A percentile compares a stretch with the other conserved stretches of the same genome.
phyloP scores from a whole-genome alignment of 768 basidiomycete species.

The Kwoniella dejecticola region DNA sequence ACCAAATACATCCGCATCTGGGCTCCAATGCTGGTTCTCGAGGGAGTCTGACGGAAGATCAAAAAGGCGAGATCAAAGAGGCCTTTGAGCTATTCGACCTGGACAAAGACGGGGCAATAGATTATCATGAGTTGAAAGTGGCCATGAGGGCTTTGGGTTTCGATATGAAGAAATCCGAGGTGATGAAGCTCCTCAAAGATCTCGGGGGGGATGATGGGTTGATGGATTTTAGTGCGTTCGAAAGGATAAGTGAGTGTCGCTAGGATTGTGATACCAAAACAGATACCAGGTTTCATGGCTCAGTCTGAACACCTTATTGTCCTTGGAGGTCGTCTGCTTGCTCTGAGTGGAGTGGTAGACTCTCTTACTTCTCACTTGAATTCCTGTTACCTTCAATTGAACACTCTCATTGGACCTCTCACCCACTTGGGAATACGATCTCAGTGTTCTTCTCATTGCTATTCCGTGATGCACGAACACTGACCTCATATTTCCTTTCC shows the following conservation, averaged over 20 bases:
- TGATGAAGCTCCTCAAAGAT: slow-evolving; percentile 88
- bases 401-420: too few species aligned
- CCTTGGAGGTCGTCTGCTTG: too few species aligned
- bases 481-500: not conserved
- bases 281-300: not conserved
- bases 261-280: not conserved
- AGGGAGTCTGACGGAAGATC: slow-evolving; percentile 53
- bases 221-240: slow-evolving; percentile 92
- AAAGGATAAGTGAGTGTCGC: slow-evolving; percentile 75
- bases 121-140: slow-evolving; percentile 99
- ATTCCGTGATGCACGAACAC: too few species aligned
- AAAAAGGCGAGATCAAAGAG: slow-evolving; percentile 93
- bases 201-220: slow-evolving; percentile 66
- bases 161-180: slow-evolving; percentile 97
- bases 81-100: slow-evolving; percentile 99
- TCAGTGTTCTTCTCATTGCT: too few species aligned
- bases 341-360: too few species aligned
- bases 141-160: slow-evolving; percentile 98
- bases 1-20: slow-evolving; percentile 2
- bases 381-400: too few species aligned
- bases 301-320: not conserved
- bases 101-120: slow-evolving; percentile 93
- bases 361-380: too few species aligned
- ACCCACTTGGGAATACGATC: too few species aligned
- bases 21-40: not conserved